A percentile compares a stretch with the other conserved stretches of the same genome.
Conservation (phyloP, 2,329 filamentous ascomycete species). For the Colletotrichum abscissum region DNA sequence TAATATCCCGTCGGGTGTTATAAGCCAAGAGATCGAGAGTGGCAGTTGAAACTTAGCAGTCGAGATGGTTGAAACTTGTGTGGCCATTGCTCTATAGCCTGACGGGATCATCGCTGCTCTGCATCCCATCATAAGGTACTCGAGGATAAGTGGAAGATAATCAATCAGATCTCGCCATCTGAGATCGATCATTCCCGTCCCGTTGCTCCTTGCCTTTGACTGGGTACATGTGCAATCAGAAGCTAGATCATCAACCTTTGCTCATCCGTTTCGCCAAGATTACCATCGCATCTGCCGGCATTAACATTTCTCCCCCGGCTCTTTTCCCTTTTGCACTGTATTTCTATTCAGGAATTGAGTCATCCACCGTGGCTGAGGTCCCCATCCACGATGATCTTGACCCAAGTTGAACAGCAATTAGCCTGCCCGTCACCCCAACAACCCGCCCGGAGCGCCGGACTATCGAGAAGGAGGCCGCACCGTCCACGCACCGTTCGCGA, state of each 20-base stretch:
- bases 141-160: not conserved
- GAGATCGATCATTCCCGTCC: not conserved
- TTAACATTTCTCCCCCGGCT: not conserved
- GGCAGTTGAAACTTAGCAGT: not conserved
- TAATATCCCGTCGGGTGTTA: not conserved
- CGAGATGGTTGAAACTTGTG: not conserved
- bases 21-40: not conserved
- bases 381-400: constrained; percentile 1
- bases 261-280: constrained; percentile 16
- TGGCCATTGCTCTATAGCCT: not conserved
- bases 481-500: constrained; percentile 13
- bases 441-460: constrained; percentile 22
- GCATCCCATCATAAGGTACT: not conserved
- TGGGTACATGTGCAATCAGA: not conserved
- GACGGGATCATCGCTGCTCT: not conserved
- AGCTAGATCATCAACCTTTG: constrained; percentile 7
- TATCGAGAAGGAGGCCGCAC: constrained; percentile 2
- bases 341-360: not conserved
- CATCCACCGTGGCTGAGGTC: not conserved
- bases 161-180: not conserved
- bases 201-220: no score
- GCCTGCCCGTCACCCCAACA: not conserved
- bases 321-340: not conserved
- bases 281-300: not conserved
- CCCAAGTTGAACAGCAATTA: not conserved